Base-by-base conservation (phyloP, 495 filamentous ascomycete genomes). In the Wilcoxina mikolae region DNA sequence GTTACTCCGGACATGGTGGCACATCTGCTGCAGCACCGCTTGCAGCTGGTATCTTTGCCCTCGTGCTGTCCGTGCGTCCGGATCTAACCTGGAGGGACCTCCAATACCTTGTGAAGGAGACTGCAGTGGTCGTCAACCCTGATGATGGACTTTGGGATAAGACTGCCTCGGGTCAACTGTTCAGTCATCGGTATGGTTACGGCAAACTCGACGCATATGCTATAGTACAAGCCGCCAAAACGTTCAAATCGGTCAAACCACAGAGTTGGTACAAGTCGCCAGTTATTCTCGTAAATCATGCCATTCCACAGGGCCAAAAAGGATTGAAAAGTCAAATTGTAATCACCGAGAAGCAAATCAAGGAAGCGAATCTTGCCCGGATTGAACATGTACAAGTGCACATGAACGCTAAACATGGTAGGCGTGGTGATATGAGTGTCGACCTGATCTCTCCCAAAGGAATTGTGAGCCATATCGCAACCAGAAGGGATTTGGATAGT, bases 11-110 rank as follows among this genome's bases (percentile, higher is more conserved):
- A 15, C 91, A 98, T 66, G 91, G 91, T 25, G 91, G 91, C 56
- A 98, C 91, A n/a, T 96, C 91, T 12, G 91, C 91, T 28, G 91
- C 91, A 17, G 91, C 89, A 15, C 91, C 91, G 22, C 74, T 98
- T 18, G 93, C 83, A 26, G 90, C 85, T 28, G 91, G 93, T 24
- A 81, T 91, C 41, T 85, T 90, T 57, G 90, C 91, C n/a, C 76
- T 98, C n/a, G 89, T 84, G 22, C 73, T 98, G 35, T 78, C 86
- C 58, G 77, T 83, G 44, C 82, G 88, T 4, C 93, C 93, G 0
- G 85, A 93, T 51, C 72, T 98, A 38, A 82, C 80, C 1, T 98
- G 91, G 91, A 77, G 91, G 61, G 91, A 98, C 69, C 75, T 95
- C 67, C 91, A 98, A 70, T 90, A 93, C 64, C 73, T 98, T 53